A percentile compares a stretch with the other conserved stretches of the same genome.
Conservation (phyloP, 805 yeast species). For the Kluyveromyces wickerhamii region DNA sequence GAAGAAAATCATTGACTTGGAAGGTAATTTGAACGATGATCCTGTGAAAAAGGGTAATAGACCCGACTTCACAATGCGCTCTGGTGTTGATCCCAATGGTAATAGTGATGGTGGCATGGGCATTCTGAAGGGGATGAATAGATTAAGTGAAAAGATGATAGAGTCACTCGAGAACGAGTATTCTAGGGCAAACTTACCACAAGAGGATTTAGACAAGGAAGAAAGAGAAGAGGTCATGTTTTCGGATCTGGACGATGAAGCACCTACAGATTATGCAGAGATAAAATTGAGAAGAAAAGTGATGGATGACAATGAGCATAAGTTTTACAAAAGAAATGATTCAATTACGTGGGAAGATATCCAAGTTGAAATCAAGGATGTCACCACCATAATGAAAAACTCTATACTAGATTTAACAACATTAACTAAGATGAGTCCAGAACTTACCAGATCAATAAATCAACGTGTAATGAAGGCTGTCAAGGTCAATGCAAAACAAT, state of each 20-base stretch:
- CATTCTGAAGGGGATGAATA: constrained; percentile 81
- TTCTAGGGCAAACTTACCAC: constrained; percentile 30
- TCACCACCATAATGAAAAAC: neutral
- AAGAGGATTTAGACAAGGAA: constrained; percentile 31
- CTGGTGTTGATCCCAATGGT: constrained; percentile 41
- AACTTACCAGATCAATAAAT: constrained; percentile 27
- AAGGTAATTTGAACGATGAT: constrained; percentile 76
- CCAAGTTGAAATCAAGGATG: constrained; percentile 10
- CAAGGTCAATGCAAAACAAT: constrained; percentile 47
- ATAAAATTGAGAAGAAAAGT: constrained; percentile 28
- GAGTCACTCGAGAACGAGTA: constrained; percentile 41
- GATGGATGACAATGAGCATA: constrained; percentile 9
- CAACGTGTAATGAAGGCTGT: constrained; percentile 39
- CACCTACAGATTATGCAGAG: constrained; percentile 45
- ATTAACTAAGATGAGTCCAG: constrained; percentile 2
- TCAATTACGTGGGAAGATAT: constrained; percentile 12
- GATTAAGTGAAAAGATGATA: constrained; percentile 76
- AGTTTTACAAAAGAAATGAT: neutral
- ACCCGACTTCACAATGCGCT: constrained; percentile 85
- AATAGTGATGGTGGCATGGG: constrained; percentile 58
- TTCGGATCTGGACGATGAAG: constrained; percentile 42
- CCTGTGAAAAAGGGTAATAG: constrained; percentile 66
- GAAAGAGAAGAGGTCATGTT: constrained; percentile 41
- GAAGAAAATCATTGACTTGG: constrained; percentile 66
- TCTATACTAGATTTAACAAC: constrained; percentile 18